These are phyloP conservation scores for Malus hybrid DNA, from an alignment of 331 rosid genomes.

Conservation along the genomic window DNA sequence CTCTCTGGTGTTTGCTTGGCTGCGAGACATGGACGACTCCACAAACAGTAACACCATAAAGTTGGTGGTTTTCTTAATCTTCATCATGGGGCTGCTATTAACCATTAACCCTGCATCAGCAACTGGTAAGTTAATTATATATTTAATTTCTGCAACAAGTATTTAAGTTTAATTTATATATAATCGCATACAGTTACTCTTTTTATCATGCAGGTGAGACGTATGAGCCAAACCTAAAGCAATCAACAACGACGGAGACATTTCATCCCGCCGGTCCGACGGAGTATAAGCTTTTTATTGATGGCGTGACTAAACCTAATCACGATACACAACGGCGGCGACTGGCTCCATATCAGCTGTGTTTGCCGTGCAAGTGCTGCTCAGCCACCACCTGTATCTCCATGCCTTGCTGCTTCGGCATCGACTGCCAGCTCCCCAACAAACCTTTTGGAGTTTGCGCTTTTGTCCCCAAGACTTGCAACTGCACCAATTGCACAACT, in stretches of 20 bases:
- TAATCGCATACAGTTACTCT: too few species aligned
- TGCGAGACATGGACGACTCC: conserved; percentile 2
- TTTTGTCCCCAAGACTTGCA: conserved; percentile 25
- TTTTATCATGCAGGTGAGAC: not conserved
- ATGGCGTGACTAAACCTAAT: not conserved
- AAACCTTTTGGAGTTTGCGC: conserved; percentile 38
- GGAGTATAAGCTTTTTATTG: conserved; percentile 5
- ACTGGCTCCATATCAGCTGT: conserved; percentile 23
- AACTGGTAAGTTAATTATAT: conserved; percentile 8
- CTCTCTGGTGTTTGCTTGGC: not conserved
- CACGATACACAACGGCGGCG: conserved; percentile 1
- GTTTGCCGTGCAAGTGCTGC: conserved; percentile 32
- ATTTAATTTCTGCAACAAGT: not conserved
- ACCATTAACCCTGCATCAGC: not conserved
- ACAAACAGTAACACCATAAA: not conserved
- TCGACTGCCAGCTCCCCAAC: conserved; percentile 30
- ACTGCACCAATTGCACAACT: conserved; percentile 23
- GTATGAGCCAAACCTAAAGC: not conserved
- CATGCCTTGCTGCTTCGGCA: conserved; percentile 34
- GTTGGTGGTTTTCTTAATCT: not conserved
- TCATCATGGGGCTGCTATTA: conserved; percentile 1
- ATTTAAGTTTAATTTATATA: not conserved
- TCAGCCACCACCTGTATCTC: conserved; percentile 15
- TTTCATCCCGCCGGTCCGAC: conserved; percentile 1
- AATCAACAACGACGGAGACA: not conserved